Conservation (phyloP, 2,329 filamentous ascomycete species). For the Exophiala xenobiotica region DNA sequence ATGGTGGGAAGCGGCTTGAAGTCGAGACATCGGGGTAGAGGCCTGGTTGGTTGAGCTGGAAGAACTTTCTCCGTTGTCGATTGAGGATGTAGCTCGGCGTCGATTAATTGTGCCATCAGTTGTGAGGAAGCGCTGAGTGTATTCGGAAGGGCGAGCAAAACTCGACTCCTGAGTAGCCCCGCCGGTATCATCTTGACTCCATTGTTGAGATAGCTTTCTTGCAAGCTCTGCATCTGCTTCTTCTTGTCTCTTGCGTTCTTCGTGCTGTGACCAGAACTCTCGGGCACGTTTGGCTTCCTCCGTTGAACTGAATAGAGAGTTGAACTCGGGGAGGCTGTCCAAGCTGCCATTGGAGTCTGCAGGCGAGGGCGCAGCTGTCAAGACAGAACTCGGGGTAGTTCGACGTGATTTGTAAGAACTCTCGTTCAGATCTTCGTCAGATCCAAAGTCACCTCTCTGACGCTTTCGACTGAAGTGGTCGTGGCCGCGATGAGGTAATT, state of each 20-base stretch:
- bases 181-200: conserved; percentile 24
- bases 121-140: conserved; percentile 26
- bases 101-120: conserved; percentile 23
- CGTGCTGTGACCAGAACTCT: conserved; percentile 14
- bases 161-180: background rate
- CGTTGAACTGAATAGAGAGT: conserved; percentile 17
- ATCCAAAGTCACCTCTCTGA: conserved; percentile 18
- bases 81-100: conserved; percentile 4
- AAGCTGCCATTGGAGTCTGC: conserved; percentile 13
- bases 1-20: too few species aligned
- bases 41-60: background rate
- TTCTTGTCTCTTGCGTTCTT: conserved; percentile 30
- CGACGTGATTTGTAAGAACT: conserved; percentile 27
- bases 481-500: background rate
- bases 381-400: conserved; percentile 22
- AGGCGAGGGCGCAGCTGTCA: conserved; percentile 17
- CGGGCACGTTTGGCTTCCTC: conserved; percentile 19
- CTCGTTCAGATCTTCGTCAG: conserved; percentile 8
- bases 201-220: conserved; percentile 37
- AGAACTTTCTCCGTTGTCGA: background rate
- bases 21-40: too few species aligned
- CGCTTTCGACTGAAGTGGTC: conserved; percentile 26
- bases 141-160: conserved; percentile 1
- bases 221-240: conserved; percentile 36
- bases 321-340: conserved; percentile 25